A percentile compares a stretch with the other conserved stretches of the same genome.
Evolutionary conservation across 208 protist species (phyloP).

Genomic region (Acanthamoeba sp.): DNA sequence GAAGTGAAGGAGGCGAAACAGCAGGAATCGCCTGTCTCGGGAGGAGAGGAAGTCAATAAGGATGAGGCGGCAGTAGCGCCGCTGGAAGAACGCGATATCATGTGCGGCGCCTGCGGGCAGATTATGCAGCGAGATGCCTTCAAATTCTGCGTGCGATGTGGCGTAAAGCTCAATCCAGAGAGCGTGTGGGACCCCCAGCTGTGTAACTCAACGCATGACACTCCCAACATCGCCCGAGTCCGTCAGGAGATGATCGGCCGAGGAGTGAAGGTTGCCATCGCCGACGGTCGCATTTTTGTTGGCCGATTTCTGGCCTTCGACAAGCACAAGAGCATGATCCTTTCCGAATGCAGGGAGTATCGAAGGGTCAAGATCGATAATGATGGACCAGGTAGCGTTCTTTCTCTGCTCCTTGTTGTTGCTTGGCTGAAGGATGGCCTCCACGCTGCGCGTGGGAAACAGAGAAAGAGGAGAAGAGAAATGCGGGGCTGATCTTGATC

Average conservation of each 20-base stretch:
- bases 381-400: neutral
- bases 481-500: constrained; percentile 68
- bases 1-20: neutral
- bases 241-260: constrained; percentile 43
- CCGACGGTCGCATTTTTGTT: constrained; percentile 62
- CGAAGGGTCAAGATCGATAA: neutral
- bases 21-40: neutral
- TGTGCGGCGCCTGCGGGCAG: constrained; percentile 58
- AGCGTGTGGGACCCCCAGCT: constrained; percentile 28
- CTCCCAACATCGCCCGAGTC: constrained; percentile 2
- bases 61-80: neutral
- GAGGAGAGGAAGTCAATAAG: neutral
- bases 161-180: constrained; percentile 36
- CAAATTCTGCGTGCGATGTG: constrained; percentile 31
- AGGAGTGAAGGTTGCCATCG: constrained; percentile 30
- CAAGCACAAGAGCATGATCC: constrained; percentile 59
- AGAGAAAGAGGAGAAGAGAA: constrained; percentile 74
- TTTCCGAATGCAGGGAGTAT: constrained; percentile 64
- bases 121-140: constrained; percentile 25
- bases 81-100: neutral
- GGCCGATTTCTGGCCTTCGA: constrained; percentile 67
- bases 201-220: constrained; percentile 46
- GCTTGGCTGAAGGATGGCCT: neutral
- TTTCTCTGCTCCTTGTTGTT: neutral
- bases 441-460: neutral